Conservation (phyloP, 2,329 filamentous ascomycete species). For the Botrytis cinerea region DNA sequence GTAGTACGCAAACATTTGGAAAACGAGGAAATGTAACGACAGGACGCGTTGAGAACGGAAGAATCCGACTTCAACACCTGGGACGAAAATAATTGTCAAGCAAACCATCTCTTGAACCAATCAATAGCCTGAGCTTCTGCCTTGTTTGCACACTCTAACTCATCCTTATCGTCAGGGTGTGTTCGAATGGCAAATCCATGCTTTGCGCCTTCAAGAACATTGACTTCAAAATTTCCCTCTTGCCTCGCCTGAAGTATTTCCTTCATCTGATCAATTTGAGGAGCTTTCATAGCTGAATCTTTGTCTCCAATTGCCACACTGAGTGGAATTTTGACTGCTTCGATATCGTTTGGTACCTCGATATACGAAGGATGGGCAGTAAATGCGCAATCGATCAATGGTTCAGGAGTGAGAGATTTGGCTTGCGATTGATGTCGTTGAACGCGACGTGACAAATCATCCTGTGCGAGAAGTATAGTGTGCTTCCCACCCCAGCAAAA, state of each 20-base stretch:
- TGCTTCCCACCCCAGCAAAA: slow-evolving; percentile 67
- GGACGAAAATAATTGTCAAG: not conserved
- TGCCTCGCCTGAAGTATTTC: slow-evolving; percentile 40
- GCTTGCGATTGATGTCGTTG: slow-evolving; percentile 27
- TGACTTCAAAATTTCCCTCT: slow-evolving; percentile 39
- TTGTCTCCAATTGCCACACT: slow-evolving; percentile 50
- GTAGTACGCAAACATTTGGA: not conserved
- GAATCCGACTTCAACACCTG: not conserved
- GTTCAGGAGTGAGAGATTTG: slow-evolving; percentile 2
- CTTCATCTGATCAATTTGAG: slow-evolving; percentile 35
- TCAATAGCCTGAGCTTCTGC: slow-evolving; percentile 45
- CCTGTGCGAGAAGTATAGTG: slow-evolving; percentile 50
- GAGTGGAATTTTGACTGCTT: slow-evolving; percentile 48
- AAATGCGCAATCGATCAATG: slow-evolving; percentile 54
- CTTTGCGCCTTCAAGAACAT: slow-evolving; percentile 43
- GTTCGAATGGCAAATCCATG: slow-evolving; percentile 47
- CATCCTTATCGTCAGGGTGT: slow-evolving; percentile 41
- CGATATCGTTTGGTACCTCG: slow-evolving; percentile 44
- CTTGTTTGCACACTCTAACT: slow-evolving; percentile 40
- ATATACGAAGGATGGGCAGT: slow-evolving; percentile 55
- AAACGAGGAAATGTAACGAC: not conserved
- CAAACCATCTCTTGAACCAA: slow-evolving; percentile 42
- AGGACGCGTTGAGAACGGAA: not conserved
- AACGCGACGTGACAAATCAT: slow-evolving; percentile 38
- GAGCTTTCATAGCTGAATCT: slow-evolving; percentile 46